Base-by-base conservation (phyloP, 805 yeast genomes). In the Ascoidea asiatica region DNA sequence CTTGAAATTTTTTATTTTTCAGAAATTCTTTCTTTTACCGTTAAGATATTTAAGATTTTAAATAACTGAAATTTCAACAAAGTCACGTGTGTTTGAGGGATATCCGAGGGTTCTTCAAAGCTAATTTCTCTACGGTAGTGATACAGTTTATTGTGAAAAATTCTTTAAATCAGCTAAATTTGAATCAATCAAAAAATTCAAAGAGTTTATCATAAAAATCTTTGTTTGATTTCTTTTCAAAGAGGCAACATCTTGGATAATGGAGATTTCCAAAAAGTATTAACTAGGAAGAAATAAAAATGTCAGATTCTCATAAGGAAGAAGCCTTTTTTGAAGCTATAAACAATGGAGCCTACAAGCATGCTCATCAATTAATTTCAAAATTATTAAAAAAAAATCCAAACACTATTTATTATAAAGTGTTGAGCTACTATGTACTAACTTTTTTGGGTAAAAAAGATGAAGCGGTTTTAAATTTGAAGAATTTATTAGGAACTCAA, bases 301-400 rank as follows among this genome's bases (percentile, higher is more conserved):
- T 29, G 35, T 29, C 35, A 2, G 8, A 8, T 29, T 11, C 8
- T 29, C 15, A 8, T 2, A 46, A 41, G 33, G 46, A 45, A n/a
- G 18, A 36, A 17, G 37, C 45, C 8, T 35, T 48, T 29, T 36
- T 41, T 21, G 21, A 59, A 15, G 65, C 69, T 37, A 61, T 69
- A 35, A 64, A 63, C 11, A 57, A 55, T 23, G 67, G 65, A n/a
- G 55, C 63, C 5, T 63, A 53, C 46, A 50, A 52, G 20, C 46
- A 53, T 29, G 72, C 72, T 1, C 59, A 57, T 33, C 49, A 58
- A 5, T 53, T 58, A 18, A 43, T 68, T 11, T 53, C 53, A 23
- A 49, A 55, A 21, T 63, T 60, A 44, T 44, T 62, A n/a, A 51
- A 56, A 15, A 59, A 64, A 46, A 56, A 49, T 39, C 74, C 73